Conservation (phyloP, 768 basidiomycete genomes). For the Tulasnella sp. region DNA sequence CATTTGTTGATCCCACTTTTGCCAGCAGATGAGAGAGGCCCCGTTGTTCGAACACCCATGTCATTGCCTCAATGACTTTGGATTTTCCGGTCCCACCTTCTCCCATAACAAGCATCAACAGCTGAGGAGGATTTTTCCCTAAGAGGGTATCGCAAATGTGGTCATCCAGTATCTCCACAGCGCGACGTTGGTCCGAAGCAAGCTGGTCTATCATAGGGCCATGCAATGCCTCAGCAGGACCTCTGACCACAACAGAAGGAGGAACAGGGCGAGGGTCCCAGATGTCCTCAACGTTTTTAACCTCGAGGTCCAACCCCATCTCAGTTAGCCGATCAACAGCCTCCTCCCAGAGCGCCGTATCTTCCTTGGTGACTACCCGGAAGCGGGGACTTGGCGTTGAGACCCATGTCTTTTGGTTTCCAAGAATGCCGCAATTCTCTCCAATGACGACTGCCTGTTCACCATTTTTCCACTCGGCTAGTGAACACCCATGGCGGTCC, state of each 20-base stretch:
- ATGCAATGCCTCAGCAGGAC: background rate
- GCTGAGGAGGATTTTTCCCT: background rate
- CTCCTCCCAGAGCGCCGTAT: background rate
- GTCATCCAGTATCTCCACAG: background rate
- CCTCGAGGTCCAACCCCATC: background rate
- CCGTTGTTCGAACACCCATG: too few relatives aligned
- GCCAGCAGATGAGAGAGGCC: too few relatives aligned
- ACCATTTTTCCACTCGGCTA: too few relatives aligned
- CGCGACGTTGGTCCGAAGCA: background rate
- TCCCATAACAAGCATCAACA: too few relatives aligned
- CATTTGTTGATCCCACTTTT: too few relatives aligned
- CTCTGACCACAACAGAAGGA: background rate
- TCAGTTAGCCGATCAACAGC: background rate
- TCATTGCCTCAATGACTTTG: too few relatives aligned
- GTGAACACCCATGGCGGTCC: too few relatives aligned
- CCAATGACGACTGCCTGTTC: background rate
- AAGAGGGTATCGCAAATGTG: background rate
- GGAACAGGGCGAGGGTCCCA: background rate
- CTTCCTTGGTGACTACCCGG: background rate
- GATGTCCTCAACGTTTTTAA: background rate
- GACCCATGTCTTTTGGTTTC: background rate
- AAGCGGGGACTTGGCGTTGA: background rate
- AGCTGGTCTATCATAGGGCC: background rate
- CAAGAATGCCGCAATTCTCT: background rate
- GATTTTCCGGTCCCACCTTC: too few relatives aligned